Evolutionary conservation across 345 rosid genomes (phyloP).

Genomic region (Murraya paniculata): DNA sequence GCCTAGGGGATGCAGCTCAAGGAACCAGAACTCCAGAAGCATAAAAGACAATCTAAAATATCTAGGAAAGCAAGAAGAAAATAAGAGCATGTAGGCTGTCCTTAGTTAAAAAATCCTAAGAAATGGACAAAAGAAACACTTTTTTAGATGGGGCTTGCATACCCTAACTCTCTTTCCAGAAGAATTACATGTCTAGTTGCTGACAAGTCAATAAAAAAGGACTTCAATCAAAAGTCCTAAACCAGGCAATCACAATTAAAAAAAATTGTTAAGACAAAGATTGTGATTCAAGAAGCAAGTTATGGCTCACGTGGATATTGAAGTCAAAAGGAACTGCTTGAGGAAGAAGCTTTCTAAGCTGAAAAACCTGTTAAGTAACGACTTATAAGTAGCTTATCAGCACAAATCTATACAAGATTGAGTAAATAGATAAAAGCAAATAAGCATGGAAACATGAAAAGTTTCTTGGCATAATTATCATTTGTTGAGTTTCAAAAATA

Average conservation of each 20-base stretch:
- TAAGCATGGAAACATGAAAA: not conserved
- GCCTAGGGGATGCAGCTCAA: not conserved
- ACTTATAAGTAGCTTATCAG: not conserved
- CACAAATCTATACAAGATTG: not conserved
- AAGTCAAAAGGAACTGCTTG: constrained; percentile 67
- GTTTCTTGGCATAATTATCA: not conserved
- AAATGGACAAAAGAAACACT: not conserved
- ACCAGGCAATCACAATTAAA: not conserved
- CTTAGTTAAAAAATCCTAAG: not conserved
- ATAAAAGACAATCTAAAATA: not conserved
- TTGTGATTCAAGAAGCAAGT: constrained; percentile 4
- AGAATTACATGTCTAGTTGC: not conserved
- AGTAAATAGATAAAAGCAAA: constrained; percentile 1
- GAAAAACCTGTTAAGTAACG: constrained; percentile 55
- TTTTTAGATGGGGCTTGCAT: not conserved
- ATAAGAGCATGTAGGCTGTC: not conserved
- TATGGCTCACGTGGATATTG: constrained; percentile 75
- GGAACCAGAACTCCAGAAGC: not conserved
- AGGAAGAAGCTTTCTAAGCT: constrained; percentile 91
- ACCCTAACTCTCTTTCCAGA: not conserved
- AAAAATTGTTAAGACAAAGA: not conserved
- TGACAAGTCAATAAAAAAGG: not conserved
- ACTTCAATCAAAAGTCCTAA: not conserved
- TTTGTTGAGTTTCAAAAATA: not conserved
- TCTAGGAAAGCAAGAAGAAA: not conserved